Percentiles rank a stretch among this genome's conserved stretches.
These are phyloP conservation scores for Cornus florida DNA, from an alignment of 148 eudicot genomes.

Conservation along the genomic window DNA sequence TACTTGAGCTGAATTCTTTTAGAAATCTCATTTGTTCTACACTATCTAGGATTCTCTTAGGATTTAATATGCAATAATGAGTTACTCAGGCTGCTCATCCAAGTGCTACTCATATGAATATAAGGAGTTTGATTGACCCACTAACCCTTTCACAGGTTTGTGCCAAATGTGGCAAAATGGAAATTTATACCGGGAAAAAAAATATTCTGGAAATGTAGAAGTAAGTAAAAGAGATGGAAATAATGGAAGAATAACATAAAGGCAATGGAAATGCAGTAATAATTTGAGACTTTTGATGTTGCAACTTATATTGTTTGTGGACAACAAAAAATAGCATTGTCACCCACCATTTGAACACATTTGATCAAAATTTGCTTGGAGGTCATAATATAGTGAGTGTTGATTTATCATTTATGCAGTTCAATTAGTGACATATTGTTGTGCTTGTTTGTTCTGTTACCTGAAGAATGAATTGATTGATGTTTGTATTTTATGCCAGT, in stretches of 20 bases:
- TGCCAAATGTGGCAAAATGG: not conserved
- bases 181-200: too few species aligned
- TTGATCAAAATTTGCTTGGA: too few species aligned
- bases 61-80: not conserved
- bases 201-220: not conserved
- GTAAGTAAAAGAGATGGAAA: not conserved
- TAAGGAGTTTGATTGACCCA: not conserved
- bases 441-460: not conserved
- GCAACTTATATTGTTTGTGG: not conserved
- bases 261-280: not conserved
- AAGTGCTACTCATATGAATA: not conserved
- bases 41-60: not conserved
- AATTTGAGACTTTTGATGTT: too few species aligned
- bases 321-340: too few species aligned
- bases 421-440: not conserved
- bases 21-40: not conserved
- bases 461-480: not conserved
- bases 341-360: too few species aligned
- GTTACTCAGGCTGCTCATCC: not conserved
- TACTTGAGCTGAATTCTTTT: not conserved
- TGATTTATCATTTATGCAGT: not conserved
- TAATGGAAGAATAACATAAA: not conserved
- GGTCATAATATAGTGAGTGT: not conserved
- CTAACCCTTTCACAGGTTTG: not conserved
- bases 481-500: not conserved